A percentile compares a stretch with the other conserved stretches of the same genome.
Evolutionary conservation across 805 yeast species (phyloP).

Genomic region (Candida hungchunana): DNA sequence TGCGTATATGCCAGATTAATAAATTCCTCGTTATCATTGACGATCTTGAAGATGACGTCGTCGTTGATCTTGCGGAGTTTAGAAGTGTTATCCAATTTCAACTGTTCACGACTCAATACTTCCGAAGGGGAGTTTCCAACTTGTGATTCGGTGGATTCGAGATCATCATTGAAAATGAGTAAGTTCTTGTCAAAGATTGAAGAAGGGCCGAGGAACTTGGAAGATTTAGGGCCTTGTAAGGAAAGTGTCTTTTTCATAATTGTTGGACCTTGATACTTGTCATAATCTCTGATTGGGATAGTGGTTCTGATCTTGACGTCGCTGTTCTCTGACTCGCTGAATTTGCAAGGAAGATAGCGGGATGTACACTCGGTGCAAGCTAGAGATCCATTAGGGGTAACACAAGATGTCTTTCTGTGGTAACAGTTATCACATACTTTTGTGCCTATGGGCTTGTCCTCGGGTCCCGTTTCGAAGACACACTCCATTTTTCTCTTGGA

Average conservation of each 20-base stretch:
- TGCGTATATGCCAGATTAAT: slow-evolving; percentile 24
- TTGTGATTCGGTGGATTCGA: neutral
- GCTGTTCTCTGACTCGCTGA: slow-evolving; percentile 10
- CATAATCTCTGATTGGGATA: slow-evolving; percentile 27
- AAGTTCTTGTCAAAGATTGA: slow-evolving; percentile 25
- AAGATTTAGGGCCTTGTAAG: slow-evolving; percentile 26
- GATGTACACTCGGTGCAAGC: slow-evolving; percentile 25
- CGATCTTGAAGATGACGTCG: slow-evolving; percentile 22
- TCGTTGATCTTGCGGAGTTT: slow-evolving; percentile 25
- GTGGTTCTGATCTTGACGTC: slow-evolving; percentile 20
- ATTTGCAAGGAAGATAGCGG: slow-evolving; percentile 25
- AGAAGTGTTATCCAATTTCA: slow-evolving; percentile 11
- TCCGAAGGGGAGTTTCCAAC: slow-evolving; percentile 12
- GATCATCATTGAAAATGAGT: slow-evolving; percentile 11
- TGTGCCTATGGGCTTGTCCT: slow-evolving; percentile 2
- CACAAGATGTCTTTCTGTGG: slow-evolving; percentile 24
- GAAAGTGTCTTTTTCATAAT: slow-evolving; percentile 27
- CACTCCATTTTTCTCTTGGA: slow-evolving; percentile 13
- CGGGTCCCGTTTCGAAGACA: slow-evolving; percentile 9
- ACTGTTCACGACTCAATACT: slow-evolving; percentile 16
- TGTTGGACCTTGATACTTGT: slow-evolving; percentile 26
- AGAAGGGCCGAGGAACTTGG: slow-evolving; percentile 25
- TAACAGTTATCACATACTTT: slow-evolving; percentile 23
- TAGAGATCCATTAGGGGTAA: slow-evolving; percentile 14
- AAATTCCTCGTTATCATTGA: slow-evolving; percentile 26